phyloP scores from a whole-genome alignment of 352 stramenopile genomes.

The Phytophthora palmivora region DNA sequence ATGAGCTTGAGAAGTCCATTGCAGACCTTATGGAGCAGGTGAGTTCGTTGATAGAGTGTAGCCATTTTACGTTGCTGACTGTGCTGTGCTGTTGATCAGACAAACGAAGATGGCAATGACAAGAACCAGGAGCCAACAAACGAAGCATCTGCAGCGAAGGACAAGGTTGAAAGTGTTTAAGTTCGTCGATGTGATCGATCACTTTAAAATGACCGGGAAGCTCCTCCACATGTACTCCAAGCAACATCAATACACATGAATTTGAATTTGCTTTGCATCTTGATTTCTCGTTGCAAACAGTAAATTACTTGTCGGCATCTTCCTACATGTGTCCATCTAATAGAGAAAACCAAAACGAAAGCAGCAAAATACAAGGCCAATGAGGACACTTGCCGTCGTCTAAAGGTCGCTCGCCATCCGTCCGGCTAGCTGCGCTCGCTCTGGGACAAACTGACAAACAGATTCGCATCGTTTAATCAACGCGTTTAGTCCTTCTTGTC shows the following conservation, averaged over 20 bases:
- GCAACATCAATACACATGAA: conserved; percentile 14
- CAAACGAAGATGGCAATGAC: conserved; percentile 55
- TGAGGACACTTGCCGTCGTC: conserved; percentile 40
- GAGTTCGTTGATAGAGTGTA: background rate
- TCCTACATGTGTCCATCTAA: conserved; percentile 47
- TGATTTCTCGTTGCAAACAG: conserved; percentile 43
- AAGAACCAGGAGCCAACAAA: conserved; percentile 44
- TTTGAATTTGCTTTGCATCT: conserved; percentile 30
- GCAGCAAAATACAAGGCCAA: conserved; percentile 45
- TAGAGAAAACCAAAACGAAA: conserved; percentile 37
- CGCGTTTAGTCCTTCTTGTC: conserved; percentile 92
- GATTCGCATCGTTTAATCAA: conserved; percentile 3
- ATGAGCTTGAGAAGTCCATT: conserved; percentile 95
- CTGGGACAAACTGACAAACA: conserved; percentile 6
- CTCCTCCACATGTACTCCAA: background rate
- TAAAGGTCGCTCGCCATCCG: conserved; percentile 37
- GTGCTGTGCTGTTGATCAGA: no score
- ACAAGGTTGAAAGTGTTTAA: conserved; percentile 51
- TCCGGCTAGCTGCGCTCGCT: conserved; percentile 23
- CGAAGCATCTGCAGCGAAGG: conserved; percentile 32
- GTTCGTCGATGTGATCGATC: background rate
- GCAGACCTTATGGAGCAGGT: conserved; percentile 94
- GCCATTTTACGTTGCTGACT: background rate
- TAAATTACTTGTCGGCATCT: conserved; percentile 43
- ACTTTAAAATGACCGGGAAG: background rate